phyloP scores from a whole-genome alignment of 2,329 filamentous ascomycete species.

The Emergomyces orientalis region DNA sequence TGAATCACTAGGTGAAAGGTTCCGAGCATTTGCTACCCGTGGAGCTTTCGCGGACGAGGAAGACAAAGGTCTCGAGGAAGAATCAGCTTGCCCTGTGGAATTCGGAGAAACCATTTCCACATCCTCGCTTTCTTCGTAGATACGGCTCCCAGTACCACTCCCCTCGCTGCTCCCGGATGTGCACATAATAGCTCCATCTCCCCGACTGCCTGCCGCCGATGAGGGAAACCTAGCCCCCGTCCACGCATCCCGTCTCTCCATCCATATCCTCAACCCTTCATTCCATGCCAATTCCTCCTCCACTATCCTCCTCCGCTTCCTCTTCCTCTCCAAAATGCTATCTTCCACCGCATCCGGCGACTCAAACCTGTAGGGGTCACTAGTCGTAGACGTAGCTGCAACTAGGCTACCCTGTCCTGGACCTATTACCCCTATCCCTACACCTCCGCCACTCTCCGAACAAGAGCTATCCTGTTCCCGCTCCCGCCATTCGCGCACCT shows the following conservation, averaged over 20 bases:
- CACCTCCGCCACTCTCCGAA: conserved; percentile 11
- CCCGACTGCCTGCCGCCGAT: background rate
- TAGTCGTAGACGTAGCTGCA: background rate
- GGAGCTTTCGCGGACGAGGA: conserved; percentile 5
- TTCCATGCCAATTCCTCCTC: conserved; percentile 68
- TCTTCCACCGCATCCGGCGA: conserved; percentile 33
- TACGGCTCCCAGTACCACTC: conserved; percentile 9
- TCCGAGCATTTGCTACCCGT: background rate
- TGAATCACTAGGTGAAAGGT: background rate
- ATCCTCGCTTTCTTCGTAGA: conserved; percentile 9
- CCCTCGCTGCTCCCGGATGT: conserved; percentile 9
- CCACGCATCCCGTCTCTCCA: conserved; percentile 71
- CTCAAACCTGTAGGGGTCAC: conserved; percentile 32
- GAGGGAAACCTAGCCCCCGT: conserved; percentile 51
- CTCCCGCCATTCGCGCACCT: conserved; percentile 15
- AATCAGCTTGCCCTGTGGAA: background rate
- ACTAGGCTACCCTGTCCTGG: background rate
- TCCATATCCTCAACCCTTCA: conserved; percentile 69
- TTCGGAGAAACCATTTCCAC: conserved; percentile 7
- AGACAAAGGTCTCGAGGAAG: conserved; percentile 12
- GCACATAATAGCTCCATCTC: background rate
- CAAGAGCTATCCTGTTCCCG: conserved; percentile 16
- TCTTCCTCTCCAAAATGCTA: conserved; percentile 42
- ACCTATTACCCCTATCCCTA: background rate
- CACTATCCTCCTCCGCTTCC: conserved; percentile 48